A percentile compares a stretch with the other conserved stretches of the same genome.
Evolutionary conservation across 805 yeast species (phyloP).

Genomic region (Wickerhamomyces kurtzmanii): DNA sequence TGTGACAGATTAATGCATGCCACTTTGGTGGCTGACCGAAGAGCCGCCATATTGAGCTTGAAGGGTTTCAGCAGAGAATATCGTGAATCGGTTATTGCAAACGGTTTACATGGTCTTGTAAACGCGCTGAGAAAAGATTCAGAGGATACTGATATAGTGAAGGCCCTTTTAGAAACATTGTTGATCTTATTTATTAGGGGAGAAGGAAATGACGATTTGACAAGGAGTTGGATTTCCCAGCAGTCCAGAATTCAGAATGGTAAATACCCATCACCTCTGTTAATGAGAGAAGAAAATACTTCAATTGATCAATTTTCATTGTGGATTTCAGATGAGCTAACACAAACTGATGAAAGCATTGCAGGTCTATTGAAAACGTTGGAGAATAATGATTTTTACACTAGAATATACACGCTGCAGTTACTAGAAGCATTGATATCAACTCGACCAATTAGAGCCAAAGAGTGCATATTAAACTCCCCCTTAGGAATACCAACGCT

Average conservation of each 20-base stretch:
- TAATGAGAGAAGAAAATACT: conserved; percentile 37
- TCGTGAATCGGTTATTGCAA: conserved; percentile 83
- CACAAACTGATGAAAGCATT: conserved; percentile 37
- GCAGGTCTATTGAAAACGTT: conserved; percentile 31
- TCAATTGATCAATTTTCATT: conserved; percentile 76
- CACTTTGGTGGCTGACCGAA: conserved; percentile 69
- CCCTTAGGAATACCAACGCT: conserved; percentile 77
- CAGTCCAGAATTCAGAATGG: conserved; percentile 70
- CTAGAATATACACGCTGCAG: conserved; percentile 74
- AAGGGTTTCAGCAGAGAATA: conserved; percentile 84
- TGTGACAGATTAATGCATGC: conserved; percentile 85
- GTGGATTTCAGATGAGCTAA: conserved; percentile 92
- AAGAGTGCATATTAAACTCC: conserved; percentile 59
- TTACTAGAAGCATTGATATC: conserved; percentile 74
- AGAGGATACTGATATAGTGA: conserved; percentile 62
- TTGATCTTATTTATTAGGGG: conserved; percentile 72
- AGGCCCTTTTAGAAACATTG: conserved; percentile 79
- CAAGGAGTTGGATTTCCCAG: conserved; percentile 65
- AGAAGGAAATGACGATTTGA: conserved; percentile 50
- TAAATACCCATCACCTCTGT: conserved; percentile 66
- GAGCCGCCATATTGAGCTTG: conserved; percentile 85
- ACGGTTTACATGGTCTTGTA: conserved; percentile 70
- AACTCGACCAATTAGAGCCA: conserved; percentile 63
- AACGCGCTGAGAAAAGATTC: conserved; percentile 53
- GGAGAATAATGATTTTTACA: conserved; percentile 58